A percentile compares a stretch with the other conserved stretches of the same genome.
Conservation (phyloP, 2,329 filamentous ascomycete species). For the Pseudocercospora musae region DNA sequence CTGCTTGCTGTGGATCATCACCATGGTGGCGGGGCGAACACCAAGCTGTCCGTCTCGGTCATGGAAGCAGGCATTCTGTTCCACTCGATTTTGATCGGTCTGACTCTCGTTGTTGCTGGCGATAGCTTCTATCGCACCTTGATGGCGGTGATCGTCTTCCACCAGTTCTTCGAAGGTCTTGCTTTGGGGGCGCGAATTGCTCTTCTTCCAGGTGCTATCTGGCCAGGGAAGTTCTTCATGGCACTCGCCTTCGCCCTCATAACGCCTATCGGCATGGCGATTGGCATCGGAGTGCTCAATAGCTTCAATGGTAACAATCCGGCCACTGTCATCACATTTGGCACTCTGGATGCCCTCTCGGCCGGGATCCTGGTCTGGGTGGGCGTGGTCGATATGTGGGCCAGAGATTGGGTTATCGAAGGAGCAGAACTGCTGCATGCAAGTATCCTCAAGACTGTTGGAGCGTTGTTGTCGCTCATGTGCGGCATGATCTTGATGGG, state of each 20-base stretch:
- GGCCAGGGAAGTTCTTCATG: constrained; percentile 56
- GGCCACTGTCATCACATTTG: constrained; percentile 66
- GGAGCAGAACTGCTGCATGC: constrained; percentile 19
- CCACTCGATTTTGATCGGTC: constrained; percentile 41
- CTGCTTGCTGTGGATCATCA: constrained; percentile 15
- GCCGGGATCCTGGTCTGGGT: constrained; percentile 79
- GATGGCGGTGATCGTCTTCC: constrained; percentile 70
- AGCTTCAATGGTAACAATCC: constrained; percentile 71
- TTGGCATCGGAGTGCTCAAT: constrained; percentile 69
- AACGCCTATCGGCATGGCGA: constrained; percentile 76
- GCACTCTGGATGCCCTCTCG: constrained; percentile 69
- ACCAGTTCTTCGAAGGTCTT: constrained; percentile 89
- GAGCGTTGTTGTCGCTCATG: constrained; percentile 11
- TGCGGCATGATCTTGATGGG: constrained; percentile 21
- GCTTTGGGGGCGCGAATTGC: constrained; percentile 83
- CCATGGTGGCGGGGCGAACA: constrained; percentile 19
- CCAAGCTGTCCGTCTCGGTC: constrained; percentile 58
- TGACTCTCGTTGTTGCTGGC: constrained; percentile 66
- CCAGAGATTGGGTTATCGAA: constrained; percentile 63
- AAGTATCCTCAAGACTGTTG: constrained; percentile 14
- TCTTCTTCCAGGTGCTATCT: constrained; percentile 52
- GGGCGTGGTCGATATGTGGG: constrained; percentile 76
- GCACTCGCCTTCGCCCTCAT: constrained; percentile 64
- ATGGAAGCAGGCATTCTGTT: constrained; percentile 75
- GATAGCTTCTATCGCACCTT: constrained; percentile 61